Base-by-base conservation (phyloP, 768 basidiomycete genomes). In the Phlebiopsis gigantea region DNA sequence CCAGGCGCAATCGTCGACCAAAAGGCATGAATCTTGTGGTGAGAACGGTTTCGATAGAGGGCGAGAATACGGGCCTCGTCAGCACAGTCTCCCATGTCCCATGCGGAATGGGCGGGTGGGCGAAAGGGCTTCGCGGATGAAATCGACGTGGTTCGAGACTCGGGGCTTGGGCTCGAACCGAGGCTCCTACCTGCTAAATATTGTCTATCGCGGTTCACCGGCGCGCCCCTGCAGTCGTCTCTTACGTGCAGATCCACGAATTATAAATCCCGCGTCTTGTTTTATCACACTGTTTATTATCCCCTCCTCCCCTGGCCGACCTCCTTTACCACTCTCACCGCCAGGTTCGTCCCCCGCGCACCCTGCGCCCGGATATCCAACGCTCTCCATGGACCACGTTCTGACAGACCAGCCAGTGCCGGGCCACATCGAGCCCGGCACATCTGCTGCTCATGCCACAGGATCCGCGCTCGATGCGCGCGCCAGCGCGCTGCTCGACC, bases 401-500 rank as follows among this genome's bases (percentile, higher is more conserved):
- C 48, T 30, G 28, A 31, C 48, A 5, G 31, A 50, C 14, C 28
- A 50, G 28, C 10, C 15, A 10, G 17, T 22, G 29, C 29, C 48
- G n/a, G 48, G 29, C 12, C 34, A 39, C 34, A 39, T 10, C 34
- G 34, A 10, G 34, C 34, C 34, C 29, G 47, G 15, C 47, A 15
- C 47, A 4, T 17, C 47, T 4, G 28, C 28, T 4, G 7, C 50
- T 10, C 50, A 41, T 22, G 50, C 50, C 19, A 41, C 30, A 12
- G 50, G 31, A 21, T 51, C 50, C 34, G 39, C 50, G 31, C 31
- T 51, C 50, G 50, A 51, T 24, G 31, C 39, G 21, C 50, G 50
- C 50, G 15, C 50, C 47, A 26, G 50, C 50, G 9, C 28, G 24
- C 46, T 48, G 28, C 46, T 29, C 28, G 46, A 17, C n/a, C 46